Conservation (phyloP, 805 yeast genomes). For the Lipomyces anomalus region DNA sequence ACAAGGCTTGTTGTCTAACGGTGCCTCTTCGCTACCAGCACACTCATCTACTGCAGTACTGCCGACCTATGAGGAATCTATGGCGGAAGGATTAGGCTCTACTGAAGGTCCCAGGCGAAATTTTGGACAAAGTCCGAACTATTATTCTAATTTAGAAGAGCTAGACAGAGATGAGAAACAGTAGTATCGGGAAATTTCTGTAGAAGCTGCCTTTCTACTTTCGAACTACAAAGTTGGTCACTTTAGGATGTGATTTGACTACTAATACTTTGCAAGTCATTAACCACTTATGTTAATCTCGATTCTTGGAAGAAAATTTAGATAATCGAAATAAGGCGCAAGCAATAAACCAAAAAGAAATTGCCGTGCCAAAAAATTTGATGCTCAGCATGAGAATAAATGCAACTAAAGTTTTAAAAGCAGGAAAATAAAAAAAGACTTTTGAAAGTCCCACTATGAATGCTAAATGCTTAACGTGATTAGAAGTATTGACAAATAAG, state of each 20-base stretch:
- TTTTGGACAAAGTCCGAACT: constrained; percentile 9
- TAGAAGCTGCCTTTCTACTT: no score
- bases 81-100: constrained; percentile 8
- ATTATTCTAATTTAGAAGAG: constrained; percentile 12
- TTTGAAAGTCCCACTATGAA: no score
- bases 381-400: constrained; percentile 4
- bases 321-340: neutral
- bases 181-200: no score
- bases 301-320: neutral
- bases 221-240: no score
- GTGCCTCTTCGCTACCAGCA: no score
- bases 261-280: neutral
- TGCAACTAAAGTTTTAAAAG: neutral
- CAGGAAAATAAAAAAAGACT: neutral
- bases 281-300: neutral
- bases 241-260: neutral
- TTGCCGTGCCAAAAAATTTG: neutral
- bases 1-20: no score
- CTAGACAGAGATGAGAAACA: constrained; percentile 13
- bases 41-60: no score
- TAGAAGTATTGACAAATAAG: no score
- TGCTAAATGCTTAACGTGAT: no score
- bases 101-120: constrained; percentile 17
- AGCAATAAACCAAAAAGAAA: neutral
- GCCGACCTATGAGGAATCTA: constrained; percentile 21